Evolutionary conservation across 2,329 filamentous ascomycete genomes (phyloP).

Genomic region (Trematosphaeria pertusa): DNA sequence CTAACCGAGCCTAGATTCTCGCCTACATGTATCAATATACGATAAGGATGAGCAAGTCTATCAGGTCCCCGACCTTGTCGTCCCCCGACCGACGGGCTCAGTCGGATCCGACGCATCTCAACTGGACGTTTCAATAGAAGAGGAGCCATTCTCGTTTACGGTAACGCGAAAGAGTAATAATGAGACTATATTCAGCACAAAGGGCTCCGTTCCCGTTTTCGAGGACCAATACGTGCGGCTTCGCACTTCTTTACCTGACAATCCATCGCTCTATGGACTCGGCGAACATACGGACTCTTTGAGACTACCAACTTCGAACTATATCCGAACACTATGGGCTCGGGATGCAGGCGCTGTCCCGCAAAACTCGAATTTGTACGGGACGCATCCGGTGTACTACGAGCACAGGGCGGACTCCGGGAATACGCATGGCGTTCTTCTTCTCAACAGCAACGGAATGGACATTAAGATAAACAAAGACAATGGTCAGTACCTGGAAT

Average conservation of each 20-base stretch:
- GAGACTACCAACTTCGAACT: conserved; percentile 70
- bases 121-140: conserved; percentile 61
- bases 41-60: conserved; percentile 74
- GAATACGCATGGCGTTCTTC: conserved; percentile 42
- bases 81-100: conserved; percentile 64
- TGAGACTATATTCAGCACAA: conserved; percentile 72
- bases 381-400: conserved; percentile 75
- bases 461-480: conserved; percentile 76
- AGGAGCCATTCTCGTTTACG: conserved; percentile 71
- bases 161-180: conserved; percentile 64
- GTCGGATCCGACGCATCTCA: conserved; percentile 45
- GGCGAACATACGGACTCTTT: conserved; percentile 78
- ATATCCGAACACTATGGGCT: conserved; percentile 74
- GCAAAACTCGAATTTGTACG: conserved; percentile 71
- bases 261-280: conserved; percentile 76
- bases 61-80: conserved; percentile 73
- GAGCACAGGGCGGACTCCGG: conserved; percentile 65
- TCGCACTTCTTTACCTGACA: conserved; percentile 70
- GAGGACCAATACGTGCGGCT: conserved; percentile 78
- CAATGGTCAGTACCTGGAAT: conserved; percentile 73
- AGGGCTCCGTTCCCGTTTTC: conserved; percentile 71
- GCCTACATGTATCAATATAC: conserved; percentile 75
- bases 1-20: conserved; percentile 61
- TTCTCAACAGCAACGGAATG: conserved; percentile 60
- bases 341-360: conserved; percentile 70